phyloP scores from a whole-genome alignment of 139 green algal species.

The Chlorella sp. region DNA sequence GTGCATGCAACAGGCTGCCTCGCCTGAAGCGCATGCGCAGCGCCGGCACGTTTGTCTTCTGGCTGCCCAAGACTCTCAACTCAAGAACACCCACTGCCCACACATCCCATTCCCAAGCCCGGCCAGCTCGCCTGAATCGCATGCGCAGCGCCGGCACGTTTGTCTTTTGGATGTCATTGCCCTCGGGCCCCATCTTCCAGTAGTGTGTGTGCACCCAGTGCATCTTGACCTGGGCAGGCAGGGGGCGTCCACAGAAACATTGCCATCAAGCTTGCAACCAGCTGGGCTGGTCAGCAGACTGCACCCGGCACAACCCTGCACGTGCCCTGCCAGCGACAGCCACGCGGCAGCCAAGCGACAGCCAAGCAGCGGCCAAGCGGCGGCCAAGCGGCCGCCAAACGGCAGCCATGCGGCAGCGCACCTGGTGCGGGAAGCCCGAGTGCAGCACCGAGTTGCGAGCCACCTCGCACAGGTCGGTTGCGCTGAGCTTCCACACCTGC shows the following conservation, averaged over 20 bases:
- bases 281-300: no score
- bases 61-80: neutral
- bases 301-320: no score
- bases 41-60: neutral
- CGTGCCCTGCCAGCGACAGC: no score
- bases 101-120: neutral
- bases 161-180: conserved; percentile 98
- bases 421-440: conserved; percentile 91
- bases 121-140: conserved; percentile 73
- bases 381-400: neutral
- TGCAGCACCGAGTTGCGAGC: conserved; percentile 96
- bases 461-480: conserved; percentile 97
- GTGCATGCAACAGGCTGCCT: no score
- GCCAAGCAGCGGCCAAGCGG: neutral
- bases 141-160: conserved; percentile 98
- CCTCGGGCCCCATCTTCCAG: conserved; percentile 86
- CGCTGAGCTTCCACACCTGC: conserved; percentile 91
- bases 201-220: conserved; percentile 84
- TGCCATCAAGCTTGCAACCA: no score
- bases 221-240: conserved; percentile 56
- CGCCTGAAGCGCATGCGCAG: neutral
- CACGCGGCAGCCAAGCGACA: neutral
- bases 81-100: neutral
- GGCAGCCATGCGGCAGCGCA: neutral
- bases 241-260: no score